Base-by-base conservation (phyloP, 1,284 basidiomycete genomes). In the Malassezia caprae region DNA sequence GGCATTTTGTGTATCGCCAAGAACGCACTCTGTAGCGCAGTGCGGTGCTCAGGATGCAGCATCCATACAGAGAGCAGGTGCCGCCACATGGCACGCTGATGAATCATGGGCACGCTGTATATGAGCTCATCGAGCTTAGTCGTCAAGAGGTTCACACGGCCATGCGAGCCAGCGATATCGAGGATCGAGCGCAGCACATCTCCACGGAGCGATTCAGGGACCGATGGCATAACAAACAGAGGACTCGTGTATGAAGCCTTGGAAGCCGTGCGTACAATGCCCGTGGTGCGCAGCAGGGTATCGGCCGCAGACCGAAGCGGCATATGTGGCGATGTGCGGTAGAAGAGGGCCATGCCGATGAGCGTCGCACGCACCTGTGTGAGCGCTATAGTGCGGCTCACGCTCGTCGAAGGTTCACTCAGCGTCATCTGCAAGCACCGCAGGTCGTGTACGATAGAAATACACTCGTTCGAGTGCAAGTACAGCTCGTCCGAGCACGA, bases 341-440 rank as follows among this genome's bases (percentile, higher is more conserved):
- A 28, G 27, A 48, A 48, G 23, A 48, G 46, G 23, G 31, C 46
- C 46, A 48, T 48, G 21, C 46, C 46, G 11, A 39, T 31, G 10
- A 37, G 39, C 23, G 30, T 32, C 5, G 46, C 46, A n/a, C 46
- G 46, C 3, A 48, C 30, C 27, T 31, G 19, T 17, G 31, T 21
- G 13, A 26, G 24, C 8, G 46, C 11, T 10, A 48, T 21, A 21
- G 34, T 31, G 12, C 21, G 19, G 46, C 24, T n/a, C 46, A 48
- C 27, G 15, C 34, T 32, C 23, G 24, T 19, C 8, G 46, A 31
- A 7, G 32, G 34, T 10, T 24, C 24, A 21, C n/a, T 32, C 12
- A 24, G 13, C 5, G 32, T 0, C 46, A 48, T 48, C 17, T 31
- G 35, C 24, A 26, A 4, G 27, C 32, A 23, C 17, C 30, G 24